Base-by-base conservation (phyloP, 1,139 yeast species). In the Pichia sp. region DNA sequence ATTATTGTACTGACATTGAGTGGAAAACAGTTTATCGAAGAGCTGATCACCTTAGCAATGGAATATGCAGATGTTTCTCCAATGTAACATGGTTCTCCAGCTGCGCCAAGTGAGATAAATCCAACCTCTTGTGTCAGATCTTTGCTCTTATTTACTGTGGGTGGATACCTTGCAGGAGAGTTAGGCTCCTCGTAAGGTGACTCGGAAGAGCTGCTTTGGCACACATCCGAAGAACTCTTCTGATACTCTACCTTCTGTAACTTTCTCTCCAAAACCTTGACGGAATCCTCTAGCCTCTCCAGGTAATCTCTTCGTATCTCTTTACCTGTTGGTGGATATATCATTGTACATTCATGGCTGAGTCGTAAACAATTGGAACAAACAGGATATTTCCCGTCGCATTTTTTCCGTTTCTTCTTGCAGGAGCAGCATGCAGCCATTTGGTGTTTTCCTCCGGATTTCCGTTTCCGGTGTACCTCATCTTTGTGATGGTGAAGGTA, bases 261-360 rank as follows among this genome's bases (percentile, higher is more conserved):
- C 47, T 63, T 57, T 10, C 47, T 51, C 54, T 76, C 75, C 48
- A 76, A 60, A 2, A 54, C 49, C 36, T 61, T 59, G 7, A 77
- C 62, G 37, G 70, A 61, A 40, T 70, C 70, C 60, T 79, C 83
- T 45, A 79, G 65, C 50, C 68, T 73, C 22, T 73, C 71, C 7
- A 78, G 66, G 58, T 79, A 76, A 44, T 76, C 69, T 39, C 83
- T 63, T 2, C 81, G 79, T 2, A 78, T 72, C 48, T 75, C 78
- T 50, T 79, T 64, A 0, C 80, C 80, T 1, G 79, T 76, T n/a
- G 76, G 73, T 2, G 78, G 74, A 57, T 78, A 82, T 3, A 76
- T 61, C 1, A 79, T 74, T 25, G 79, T 71, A 59, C 84, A 79
- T 45, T 72, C 76, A 4, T 63, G 68, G 0, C 73, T 73, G 13